Percentiles rank a stretch among this genome's conserved stretches.
Conservation (phyloP, 176 grass and related monocot genomes). For the Neostapfia colusana region DNA sequence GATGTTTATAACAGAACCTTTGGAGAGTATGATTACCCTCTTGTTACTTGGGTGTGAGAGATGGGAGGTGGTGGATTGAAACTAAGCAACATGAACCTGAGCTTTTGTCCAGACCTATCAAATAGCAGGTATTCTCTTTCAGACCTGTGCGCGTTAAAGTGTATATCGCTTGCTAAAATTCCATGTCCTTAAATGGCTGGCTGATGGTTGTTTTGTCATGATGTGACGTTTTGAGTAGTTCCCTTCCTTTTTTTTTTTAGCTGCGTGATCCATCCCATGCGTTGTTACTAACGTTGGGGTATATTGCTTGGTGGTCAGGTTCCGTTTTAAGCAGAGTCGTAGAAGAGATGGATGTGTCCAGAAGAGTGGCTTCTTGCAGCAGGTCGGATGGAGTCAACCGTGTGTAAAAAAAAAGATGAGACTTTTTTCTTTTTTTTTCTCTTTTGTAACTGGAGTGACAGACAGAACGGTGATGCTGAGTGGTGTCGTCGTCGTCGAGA, state of each 20-base stretch:
- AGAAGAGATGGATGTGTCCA: neutral
- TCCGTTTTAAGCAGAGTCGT: neutral
- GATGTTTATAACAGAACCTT: slow-evolving; percentile 80
- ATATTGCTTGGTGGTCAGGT: slow-evolving; percentile 28
- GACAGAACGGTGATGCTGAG: no score
- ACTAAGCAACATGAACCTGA: slow-evolving; percentile 24
- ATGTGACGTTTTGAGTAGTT: neutral
- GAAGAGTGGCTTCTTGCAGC: neutral
- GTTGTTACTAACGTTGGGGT: no score
- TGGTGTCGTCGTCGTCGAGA: no score
- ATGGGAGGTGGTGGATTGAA: slow-evolving; percentile 20
- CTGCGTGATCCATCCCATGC: no score
- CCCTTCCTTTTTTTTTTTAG: no score
- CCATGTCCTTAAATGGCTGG: neutral
- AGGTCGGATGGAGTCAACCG: no score
- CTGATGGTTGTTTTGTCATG: neutral
- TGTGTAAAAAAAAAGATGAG: no score
- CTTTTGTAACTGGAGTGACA: no score
- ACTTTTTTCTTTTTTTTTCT: no score
- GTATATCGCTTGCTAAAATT: neutral
- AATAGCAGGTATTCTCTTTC: slow-evolving; percentile 45
- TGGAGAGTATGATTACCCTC: slow-evolving; percentile 58
- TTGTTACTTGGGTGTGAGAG: slow-evolving; percentile 18
- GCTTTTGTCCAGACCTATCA: slow-evolving; percentile 24
- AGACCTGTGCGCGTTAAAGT: neutral